Evolutionary conservation across 768 basidiomycete genomes (phyloP).

Genomic region (Lactarius pseudohatsudake): DNA sequence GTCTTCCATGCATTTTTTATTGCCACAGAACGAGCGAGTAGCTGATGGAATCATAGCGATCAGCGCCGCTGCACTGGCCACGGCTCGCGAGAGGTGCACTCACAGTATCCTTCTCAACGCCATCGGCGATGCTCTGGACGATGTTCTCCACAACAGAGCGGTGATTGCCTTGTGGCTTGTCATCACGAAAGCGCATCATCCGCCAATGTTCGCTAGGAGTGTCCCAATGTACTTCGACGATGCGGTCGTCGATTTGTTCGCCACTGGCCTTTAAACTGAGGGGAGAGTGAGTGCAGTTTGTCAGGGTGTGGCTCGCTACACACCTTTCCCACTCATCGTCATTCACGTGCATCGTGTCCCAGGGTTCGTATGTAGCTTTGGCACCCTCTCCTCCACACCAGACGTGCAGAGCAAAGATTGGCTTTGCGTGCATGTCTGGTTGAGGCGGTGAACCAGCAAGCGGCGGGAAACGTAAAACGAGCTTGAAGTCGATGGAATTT

Average conservation of each 20-base stretch:
- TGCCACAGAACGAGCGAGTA: conserved; percentile 59
- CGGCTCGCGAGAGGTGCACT: conserved; percentile 33
- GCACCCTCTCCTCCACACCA: conserved; percentile 73
- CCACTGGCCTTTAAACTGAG: conserved; percentile 77
- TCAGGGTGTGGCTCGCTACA: conserved; percentile 34
- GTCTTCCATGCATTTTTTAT: conserved; percentile 78
- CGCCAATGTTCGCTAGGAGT: conserved; percentile 64
- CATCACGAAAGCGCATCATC: conserved; percentile 91
- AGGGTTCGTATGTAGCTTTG: conserved; percentile 68
- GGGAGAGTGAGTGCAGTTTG: neutral
- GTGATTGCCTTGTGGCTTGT: conserved; percentile 93
- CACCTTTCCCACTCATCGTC: conserved; percentile 95
- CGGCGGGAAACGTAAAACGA: conserved; percentile 91
- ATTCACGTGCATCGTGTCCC: conserved; percentile 79
- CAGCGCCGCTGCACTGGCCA: neutral
- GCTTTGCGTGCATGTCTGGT: conserved; percentile 84
- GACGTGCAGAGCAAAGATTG: conserved; percentile 77
- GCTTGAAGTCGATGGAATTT: conserved; percentile 99
- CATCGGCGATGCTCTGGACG: conserved; percentile 88
- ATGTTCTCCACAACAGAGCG: conserved; percentile 82
- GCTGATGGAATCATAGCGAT: conserved; percentile 41
- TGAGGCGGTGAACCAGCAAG: conserved; percentile 46
- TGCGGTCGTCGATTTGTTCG: conserved; percentile 89
- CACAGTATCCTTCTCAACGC: conserved; percentile 87
- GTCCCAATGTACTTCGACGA: conserved; percentile 96